Evolutionary conservation across 129 eudicot species (phyloP).

Genomic region (Helianthus tuberosus): DNA sequence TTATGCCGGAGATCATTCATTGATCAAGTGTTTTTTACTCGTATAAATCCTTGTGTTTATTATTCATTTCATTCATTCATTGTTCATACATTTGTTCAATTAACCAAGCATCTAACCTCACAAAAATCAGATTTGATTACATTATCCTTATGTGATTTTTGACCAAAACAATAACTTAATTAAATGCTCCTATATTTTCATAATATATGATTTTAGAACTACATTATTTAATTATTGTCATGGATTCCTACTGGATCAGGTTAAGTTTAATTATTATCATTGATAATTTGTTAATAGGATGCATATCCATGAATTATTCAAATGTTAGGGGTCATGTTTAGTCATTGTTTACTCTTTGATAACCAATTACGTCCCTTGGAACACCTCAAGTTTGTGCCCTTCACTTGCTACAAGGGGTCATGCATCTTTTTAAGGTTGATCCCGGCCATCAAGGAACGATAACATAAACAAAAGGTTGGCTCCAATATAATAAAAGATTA

Average conservation of each 20-base stretch:
- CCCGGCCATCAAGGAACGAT: conserved; percentile 26
- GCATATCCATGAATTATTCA: conserved; percentile 29
- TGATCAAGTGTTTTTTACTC: too few relatives aligned
- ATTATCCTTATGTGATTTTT: too few relatives aligned
- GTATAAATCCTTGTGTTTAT: too few relatives aligned
- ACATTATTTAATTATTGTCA: not conserved
- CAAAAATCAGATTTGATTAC: too few relatives aligned
- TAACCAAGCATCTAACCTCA: too few relatives aligned
- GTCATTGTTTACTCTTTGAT: conserved; percentile 25
- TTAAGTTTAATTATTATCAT: conserved; percentile 10
- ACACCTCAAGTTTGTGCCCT: conserved; percentile 44
- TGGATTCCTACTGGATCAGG: conserved; percentile 20
- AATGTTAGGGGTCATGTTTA: conserved; percentile 21
- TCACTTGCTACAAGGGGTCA: conserved; percentile 39
- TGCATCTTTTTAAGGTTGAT: conserved; percentile 36
- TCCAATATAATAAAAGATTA: conserved; percentile 1
- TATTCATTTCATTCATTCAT: too few relatives aligned
- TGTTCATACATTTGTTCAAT: too few relatives aligned
- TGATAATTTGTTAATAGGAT: conserved; percentile 15
- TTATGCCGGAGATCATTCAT: too few relatives aligned
- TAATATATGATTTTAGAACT: not conserved
- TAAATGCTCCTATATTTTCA: not conserved
- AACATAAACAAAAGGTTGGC: not conserved
- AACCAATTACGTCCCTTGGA: conserved; percentile 36
- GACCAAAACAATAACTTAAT: too few relatives aligned